These are phyloP conservation scores for Entonaema liquescens DNA, from an alignment of 495 filamentous ascomycete genomes.

Conservation along the genomic window DNA sequence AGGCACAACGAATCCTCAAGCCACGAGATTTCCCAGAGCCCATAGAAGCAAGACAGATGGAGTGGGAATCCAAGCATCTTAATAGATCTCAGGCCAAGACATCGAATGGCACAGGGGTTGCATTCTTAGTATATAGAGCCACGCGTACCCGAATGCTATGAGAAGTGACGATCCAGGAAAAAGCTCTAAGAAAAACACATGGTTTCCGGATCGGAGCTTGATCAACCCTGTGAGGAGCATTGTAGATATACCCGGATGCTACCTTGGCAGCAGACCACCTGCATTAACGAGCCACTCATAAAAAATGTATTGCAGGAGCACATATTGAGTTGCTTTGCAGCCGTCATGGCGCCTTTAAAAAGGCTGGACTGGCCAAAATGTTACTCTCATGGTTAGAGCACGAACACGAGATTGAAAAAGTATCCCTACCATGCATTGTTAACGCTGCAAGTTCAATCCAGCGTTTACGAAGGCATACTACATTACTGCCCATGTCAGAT, in stretches of 20 bases:
- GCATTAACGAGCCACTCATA: slow-evolving; percentile 25
- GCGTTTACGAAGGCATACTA: slow-evolving; percentile 9
- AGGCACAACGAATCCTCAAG: slow-evolving; percentile 11
- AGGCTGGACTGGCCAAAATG: slow-evolving; percentile 28
- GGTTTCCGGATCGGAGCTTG: slow-evolving; percentile 32
- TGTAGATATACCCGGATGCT: slow-evolving; percentile 49
- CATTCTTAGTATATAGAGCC: slow-evolving; percentile 30
- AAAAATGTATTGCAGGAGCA: slow-evolving; percentile 18
- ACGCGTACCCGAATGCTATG: slow-evolving; percentile 21
- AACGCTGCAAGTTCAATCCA: slow-evolving; percentile 15
- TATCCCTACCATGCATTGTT: slow-evolving; percentile 16
- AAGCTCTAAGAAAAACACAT: slow-evolving; percentile 17
- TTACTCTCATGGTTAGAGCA: slow-evolving; percentile 9
- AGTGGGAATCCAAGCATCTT: background rate
- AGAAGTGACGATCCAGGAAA: slow-evolving; percentile 12
- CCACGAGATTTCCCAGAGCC: background rate
- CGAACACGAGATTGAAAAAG: slow-evolving; percentile 29
- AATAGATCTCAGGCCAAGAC: slow-evolving; percentile 23
- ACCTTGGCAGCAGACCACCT: slow-evolving; percentile 37
- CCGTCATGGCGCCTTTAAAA: slow-evolving; percentile 26
- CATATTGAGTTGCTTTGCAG: slow-evolving; percentile 16
- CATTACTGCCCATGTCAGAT: slow-evolving; percentile 10
- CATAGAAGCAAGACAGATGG: background rate
- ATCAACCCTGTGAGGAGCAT: slow-evolving; percentile 29
- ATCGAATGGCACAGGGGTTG: slow-evolving; percentile 1